These are phyloP conservation scores for Pyricularia sp. DNA, from an alignment of 2,329 filamentous ascomycete genomes.

Conservation along the genomic window DNA sequence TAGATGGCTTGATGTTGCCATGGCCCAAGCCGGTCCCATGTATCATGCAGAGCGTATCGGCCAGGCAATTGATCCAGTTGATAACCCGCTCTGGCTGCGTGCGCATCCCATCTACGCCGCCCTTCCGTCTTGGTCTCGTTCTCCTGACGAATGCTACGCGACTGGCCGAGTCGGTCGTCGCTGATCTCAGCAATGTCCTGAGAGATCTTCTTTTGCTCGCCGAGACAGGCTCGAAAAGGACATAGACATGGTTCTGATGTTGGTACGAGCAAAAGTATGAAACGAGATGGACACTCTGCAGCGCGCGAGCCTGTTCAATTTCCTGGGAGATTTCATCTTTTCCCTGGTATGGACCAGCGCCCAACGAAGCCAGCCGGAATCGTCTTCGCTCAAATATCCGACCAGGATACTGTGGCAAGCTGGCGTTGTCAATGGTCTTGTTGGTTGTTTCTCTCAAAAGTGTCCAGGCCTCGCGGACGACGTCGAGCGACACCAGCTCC, in stretches of 20 bases:
- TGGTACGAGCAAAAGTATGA: constrained; percentile 60
- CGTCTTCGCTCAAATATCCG: constrained; percentile 43
- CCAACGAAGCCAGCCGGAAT: constrained; percentile 30
- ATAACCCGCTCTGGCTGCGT: constrained; percentile 43
- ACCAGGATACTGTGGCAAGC: constrained; percentile 48
- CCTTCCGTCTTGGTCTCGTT: neutral
- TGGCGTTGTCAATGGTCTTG: constrained; percentile 41
- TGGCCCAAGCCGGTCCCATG: constrained; percentile 53
- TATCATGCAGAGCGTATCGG: constrained; percentile 53
- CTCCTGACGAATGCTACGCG: neutral
- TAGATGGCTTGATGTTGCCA: constrained; percentile 57
- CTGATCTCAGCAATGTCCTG: constrained; percentile 52
- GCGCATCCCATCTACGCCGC: neutral
- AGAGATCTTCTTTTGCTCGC: constrained; percentile 48
- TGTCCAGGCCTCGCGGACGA: constrained; percentile 43
- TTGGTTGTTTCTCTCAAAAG: constrained; percentile 17
- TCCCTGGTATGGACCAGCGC: constrained; percentile 26
- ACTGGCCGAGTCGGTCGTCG: constrained; percentile 27
- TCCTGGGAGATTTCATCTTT: constrained; percentile 46
- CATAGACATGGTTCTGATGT: constrained; percentile 48
- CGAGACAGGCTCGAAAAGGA: constrained; percentile 46
- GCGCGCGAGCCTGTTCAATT: constrained; percentile 40
- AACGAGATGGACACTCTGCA: constrained; percentile 57
- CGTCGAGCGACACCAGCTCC: constrained; percentile 57
- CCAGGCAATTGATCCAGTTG: constrained; percentile 64